Percentiles rank a stretch among this genome's conserved stretches.
phyloP scores from a whole-genome alignment of 2,329 filamentous ascomycete genomes.

The Diaporthe batatas region DNA sequence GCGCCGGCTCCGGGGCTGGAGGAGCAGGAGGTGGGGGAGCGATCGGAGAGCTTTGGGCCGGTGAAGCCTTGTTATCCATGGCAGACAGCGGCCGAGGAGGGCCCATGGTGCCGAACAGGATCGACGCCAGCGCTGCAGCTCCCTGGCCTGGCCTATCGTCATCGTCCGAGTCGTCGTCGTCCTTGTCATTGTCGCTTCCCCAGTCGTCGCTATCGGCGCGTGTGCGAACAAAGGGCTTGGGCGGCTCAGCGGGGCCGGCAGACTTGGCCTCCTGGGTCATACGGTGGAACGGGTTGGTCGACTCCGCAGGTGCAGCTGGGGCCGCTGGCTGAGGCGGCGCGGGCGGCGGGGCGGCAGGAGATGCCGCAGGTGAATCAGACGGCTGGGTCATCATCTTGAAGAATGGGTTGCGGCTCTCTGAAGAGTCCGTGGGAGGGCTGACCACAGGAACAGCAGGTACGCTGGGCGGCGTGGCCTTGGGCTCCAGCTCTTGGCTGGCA shows the following conservation, averaged over 20 bases:
- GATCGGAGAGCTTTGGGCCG: constrained; percentile 53
- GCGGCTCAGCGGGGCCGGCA: constrained; percentile 58
- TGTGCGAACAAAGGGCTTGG: constrained; percentile 66
- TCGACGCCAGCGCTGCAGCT: constrained; percentile 92
- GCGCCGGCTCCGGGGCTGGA: constrained; percentile 50
- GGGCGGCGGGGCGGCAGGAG: constrained; percentile 58
- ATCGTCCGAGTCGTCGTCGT: constrained; percentile 73
- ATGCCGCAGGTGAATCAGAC: constrained; percentile 60
- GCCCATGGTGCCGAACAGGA: constrained; percentile 96
- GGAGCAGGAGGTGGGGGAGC: constrained; percentile 57
- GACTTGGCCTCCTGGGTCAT: constrained; percentile 75
- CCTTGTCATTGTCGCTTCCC: constrained; percentile 77
- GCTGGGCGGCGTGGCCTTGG: constrained; percentile 60
- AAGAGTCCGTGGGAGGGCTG: constrained; percentile 68
- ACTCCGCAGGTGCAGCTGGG: constrained; percentile 62
- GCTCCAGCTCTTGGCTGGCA: constrained; percentile 68
- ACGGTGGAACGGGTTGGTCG: constrained; percentile 97
- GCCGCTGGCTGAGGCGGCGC: constrained; percentile 57
- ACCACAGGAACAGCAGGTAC: constrained; percentile 61
- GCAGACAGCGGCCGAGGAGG: constrained; percentile 90
- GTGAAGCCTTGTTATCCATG: constrained; percentile 75
- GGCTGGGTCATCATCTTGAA: constrained; percentile 88
- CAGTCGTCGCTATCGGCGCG: constrained; percentile 78
- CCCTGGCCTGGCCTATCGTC: constrained; percentile 84
- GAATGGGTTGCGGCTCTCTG: constrained; percentile 94